Conservation (phyloP, 2,329 filamentous ascomycete genomes). For the Fusarium sp. region DNA sequence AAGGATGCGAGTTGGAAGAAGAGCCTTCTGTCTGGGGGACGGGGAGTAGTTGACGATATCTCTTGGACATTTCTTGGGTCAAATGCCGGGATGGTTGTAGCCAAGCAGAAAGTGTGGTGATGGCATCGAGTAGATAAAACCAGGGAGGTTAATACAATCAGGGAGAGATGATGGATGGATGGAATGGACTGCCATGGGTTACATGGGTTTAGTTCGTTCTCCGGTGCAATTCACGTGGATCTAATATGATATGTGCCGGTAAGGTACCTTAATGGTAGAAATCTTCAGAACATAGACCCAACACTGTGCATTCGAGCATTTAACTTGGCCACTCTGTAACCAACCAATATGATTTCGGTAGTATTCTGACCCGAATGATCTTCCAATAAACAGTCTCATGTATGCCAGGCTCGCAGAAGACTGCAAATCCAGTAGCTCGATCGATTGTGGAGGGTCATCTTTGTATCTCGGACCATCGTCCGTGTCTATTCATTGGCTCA, state of each 20-base stretch:
- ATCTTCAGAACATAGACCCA: background rate
- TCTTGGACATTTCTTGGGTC: conserved; percentile 30
- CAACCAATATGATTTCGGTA: background rate
- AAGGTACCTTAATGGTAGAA: background rate
- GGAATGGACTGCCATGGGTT: background rate
- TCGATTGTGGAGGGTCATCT: background rate
- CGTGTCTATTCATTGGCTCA: too few species aligned
- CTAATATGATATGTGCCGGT: background rate
- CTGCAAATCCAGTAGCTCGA: background rate
- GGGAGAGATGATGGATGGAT: background rate
- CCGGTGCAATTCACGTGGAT: conserved; percentile 10
- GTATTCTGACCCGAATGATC: background rate
- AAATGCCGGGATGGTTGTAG: background rate
- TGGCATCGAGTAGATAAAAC: background rate
- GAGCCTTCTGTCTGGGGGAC: conserved; percentile 7
- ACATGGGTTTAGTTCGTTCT: background rate
- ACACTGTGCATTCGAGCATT: background rate
- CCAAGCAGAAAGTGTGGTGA: background rate
- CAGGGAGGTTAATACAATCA: background rate
- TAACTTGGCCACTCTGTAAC: background rate
- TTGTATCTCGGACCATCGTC: too few species aligned
- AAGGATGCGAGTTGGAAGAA: conserved; percentile 9
- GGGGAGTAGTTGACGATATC: conserved; percentile 31
- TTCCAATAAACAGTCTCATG: conserved; percentile 3
- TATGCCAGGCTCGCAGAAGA: background rate